These are phyloP conservation scores for Euptelea pleiosperma DNA, from an alignment of 164 flowering plant genomes.

Conservation along the genomic window DNA sequence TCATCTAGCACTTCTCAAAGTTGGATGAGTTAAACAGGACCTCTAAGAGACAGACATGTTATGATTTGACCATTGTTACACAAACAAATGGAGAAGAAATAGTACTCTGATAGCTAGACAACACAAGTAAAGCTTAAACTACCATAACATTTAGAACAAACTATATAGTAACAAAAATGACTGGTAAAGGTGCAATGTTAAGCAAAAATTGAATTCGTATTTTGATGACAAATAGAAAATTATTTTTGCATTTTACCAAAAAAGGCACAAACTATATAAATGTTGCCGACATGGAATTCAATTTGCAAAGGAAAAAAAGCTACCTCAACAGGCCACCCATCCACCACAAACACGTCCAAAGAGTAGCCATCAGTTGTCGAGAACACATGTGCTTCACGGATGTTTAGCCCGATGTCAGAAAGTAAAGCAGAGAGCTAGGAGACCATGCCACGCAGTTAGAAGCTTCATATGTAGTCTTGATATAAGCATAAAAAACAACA, in stretches of 20 bases:
- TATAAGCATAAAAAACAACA: not conserved
- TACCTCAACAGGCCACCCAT: slow-evolving; percentile 96
- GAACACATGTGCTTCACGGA: slow-evolving; percentile 98
- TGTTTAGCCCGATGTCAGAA: slow-evolving; percentile 91
- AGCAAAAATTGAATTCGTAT: not conserved
- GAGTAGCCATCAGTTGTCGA: slow-evolving; percentile 95
- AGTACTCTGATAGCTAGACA: too few relatives aligned
- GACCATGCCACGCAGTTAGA: slow-evolving; percentile 19
- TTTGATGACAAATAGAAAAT: not conserved
- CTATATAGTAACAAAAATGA: too few relatives aligned
- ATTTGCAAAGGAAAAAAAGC: not conserved
- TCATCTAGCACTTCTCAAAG: too few relatives aligned
- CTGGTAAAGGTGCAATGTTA: too few relatives aligned
- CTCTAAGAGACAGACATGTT: too few relatives aligned
- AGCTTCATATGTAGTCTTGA: slow-evolving; percentile 8
- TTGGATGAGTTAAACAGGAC: too few relatives aligned
- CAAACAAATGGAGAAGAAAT: too few relatives aligned
- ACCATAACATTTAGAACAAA: too few relatives aligned
- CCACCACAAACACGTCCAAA: slow-evolving; percentile 95
- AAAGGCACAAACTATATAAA: not conserved
- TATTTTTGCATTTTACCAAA: not conserved
- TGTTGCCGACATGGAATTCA: not conserved
- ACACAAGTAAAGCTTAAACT: too few relatives aligned
- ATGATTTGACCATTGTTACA: too few relatives aligned
- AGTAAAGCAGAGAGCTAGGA: slow-evolving; percentile 88